phyloP scores from a whole-genome alignment of 352 stramenopile genomes.

The Phytopythium mirpurense region DNA sequence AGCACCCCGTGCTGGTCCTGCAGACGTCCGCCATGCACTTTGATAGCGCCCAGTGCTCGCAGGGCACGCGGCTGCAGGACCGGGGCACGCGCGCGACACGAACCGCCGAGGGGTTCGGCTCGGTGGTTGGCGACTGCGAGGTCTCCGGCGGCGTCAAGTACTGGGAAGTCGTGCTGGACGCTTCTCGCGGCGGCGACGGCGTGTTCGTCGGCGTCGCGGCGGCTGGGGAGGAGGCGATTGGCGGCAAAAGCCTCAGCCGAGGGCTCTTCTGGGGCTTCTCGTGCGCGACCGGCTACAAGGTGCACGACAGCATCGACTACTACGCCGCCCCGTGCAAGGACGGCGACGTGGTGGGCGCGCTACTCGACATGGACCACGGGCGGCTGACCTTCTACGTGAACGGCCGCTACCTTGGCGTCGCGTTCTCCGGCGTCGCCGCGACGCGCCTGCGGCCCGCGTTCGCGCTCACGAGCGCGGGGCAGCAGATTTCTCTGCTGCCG shows the following conservation, averaged over 20 bases:
- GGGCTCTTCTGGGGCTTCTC: slow-evolving; percentile 74
- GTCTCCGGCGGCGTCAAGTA: slow-evolving; percentile 72
- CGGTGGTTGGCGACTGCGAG: slow-evolving; percentile 51
- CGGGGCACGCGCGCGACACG: slow-evolving; percentile 44
- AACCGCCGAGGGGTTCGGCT: slow-evolving; percentile 55
- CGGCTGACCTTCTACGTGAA: slow-evolving; percentile 80
- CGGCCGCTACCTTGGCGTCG: slow-evolving; percentile 61
- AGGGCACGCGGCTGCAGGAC: slow-evolving; percentile 49
- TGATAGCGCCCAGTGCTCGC: slow-evolving; percentile 55
- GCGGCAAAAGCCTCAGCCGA: slow-evolving; percentile 49
- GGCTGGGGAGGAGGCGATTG: slow-evolving; percentile 44
- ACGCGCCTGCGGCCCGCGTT: slow-evolving; percentile 66
- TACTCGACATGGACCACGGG: slow-evolving; percentile 74
- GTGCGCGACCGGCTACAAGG: slow-evolving; percentile 71
- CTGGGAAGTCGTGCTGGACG: slow-evolving; percentile 70
- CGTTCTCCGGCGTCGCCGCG: slow-evolving; percentile 53
- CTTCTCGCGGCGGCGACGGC: slow-evolving; percentile 44
- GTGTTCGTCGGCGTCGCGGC: slow-evolving; percentile 69
- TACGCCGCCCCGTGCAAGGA: slow-evolving; percentile 69
- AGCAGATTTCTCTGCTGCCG: slow-evolving; percentile 60
- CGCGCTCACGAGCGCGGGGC: slow-evolving; percentile 59
- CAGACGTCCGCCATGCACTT: slow-evolving; percentile 62
- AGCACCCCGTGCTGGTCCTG: slow-evolving; percentile 70
- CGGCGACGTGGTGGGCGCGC: slow-evolving; percentile 64
- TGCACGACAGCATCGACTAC: slow-evolving; percentile 68